Conservation (phyloP, 2,329 filamentous ascomycete species). For the Paecilomyces variotii region DNA sequence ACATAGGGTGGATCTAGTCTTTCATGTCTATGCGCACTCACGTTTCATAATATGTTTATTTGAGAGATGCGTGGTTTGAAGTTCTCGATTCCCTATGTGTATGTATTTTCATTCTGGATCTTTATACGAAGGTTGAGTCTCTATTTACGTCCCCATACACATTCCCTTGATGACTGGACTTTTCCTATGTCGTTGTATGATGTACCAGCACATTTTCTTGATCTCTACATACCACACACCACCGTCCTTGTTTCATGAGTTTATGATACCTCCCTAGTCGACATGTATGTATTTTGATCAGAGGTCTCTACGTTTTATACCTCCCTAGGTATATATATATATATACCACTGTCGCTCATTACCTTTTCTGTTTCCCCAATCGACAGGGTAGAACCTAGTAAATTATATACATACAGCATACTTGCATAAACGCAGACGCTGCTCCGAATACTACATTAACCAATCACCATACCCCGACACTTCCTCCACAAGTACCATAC, state of each 20-base stretch:
- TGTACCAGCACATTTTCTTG: background rate
- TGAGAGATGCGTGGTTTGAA: background rate
- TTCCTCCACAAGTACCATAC: background rate
- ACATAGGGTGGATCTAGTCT: background rate
- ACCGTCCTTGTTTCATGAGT: background rate
- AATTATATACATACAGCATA: background rate
- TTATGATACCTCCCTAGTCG: background rate
- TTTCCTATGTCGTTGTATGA: background rate
- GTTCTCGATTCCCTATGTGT: background rate
- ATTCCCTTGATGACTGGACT: background rate
- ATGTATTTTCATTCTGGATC: background rate
- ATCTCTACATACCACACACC: background rate
- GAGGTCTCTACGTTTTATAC: too few relatives aligned
- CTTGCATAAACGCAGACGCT: too few relatives aligned
- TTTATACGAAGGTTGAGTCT: background rate
- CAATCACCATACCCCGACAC: background rate
- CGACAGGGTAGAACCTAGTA: background rate
- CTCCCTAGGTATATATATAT: background rate
- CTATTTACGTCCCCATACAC: background rate
- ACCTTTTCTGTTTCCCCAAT: background rate
- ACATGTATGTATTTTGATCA: background rate
- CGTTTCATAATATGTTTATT: too few relatives aligned
- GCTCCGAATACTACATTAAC: too few relatives aligned
- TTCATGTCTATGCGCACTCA: too few relatives aligned
- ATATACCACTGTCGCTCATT: background rate